phyloP scores from a whole-genome alignment of 495 filamentous ascomycete species.

The Penicillium paxilli region DNA sequence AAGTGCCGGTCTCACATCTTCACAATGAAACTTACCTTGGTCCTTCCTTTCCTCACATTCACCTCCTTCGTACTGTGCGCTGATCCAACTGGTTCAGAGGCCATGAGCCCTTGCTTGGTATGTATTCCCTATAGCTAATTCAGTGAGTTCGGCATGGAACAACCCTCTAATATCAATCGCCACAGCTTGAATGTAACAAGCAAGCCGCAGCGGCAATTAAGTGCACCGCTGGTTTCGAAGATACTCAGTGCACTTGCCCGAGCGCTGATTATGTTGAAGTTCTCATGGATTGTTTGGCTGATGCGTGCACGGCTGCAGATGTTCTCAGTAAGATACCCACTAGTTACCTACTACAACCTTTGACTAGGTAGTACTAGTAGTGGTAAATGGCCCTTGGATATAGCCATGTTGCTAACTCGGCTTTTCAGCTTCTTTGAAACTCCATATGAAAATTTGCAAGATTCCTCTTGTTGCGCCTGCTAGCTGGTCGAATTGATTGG shows the following conservation, averaged over 20 bases:
- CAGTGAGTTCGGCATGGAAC: not conserved
- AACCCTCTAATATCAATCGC: not conserved
- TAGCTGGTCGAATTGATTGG: not conserved
- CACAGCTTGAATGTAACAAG: not conserved
- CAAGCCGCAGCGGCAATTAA: not conserved
- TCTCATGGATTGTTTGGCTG: conserved; percentile 1
- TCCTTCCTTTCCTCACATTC: not conserved
- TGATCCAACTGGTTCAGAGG: not conserved
- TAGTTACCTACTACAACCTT: no score
- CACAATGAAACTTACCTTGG: not conserved
- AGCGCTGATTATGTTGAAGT: not conserved
- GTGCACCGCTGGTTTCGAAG: not conserved
- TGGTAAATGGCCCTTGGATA: not conserved
- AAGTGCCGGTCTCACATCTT: no score
- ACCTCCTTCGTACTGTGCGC: not conserved
- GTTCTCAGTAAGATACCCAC: not conserved
- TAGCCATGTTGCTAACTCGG: not conserved
- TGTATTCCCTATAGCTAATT: not conserved
- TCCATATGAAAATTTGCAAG: not conserved
- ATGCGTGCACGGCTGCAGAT: not conserved
- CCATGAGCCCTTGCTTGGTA: not conserved
- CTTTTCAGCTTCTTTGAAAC: not conserved
- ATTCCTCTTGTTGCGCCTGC: not conserved
- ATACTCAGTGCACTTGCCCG: not conserved
- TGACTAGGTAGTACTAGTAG: no score